phyloP scores from a whole-genome alignment of 306 rosid genomes.

The Fagus sylvatica region DNA sequence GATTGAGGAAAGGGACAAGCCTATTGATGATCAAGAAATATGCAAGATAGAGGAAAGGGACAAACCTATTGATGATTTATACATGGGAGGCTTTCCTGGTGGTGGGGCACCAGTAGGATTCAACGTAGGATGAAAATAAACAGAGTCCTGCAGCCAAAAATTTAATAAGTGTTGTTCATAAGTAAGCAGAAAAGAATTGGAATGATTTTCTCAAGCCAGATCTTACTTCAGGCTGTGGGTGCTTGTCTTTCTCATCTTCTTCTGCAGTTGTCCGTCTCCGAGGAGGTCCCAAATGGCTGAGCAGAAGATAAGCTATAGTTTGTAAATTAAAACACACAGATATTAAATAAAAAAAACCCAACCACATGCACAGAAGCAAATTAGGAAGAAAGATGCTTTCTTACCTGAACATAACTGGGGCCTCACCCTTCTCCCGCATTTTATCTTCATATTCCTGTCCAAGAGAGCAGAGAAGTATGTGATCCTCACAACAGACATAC shows the following conservation, averaged over 20 bases:
- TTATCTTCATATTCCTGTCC: constrained; percentile 90
- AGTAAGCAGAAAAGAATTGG: not conserved
- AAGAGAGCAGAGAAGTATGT: constrained; percentile 25
- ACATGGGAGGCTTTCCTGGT: constrained; percentile 99
- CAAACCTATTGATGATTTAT: constrained; percentile 84
- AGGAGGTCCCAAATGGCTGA: constrained; percentile 96
- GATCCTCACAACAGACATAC: constrained; percentile 20
- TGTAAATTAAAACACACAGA: constrained; percentile 35
- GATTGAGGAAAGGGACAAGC: no score
- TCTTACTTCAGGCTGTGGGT: constrained; percentile 89
- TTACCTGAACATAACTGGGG: constrained; percentile 98
- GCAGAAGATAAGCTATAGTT: constrained; percentile 39
- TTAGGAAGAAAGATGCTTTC: constrained; percentile 2
- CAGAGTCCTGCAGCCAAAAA: constrained; percentile 64
- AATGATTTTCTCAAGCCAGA: constrained; percentile 23
- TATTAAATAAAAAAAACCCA: constrained; percentile 19
- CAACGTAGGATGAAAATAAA: constrained; percentile 83
- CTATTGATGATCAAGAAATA: not conserved
- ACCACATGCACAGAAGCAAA: constrained; percentile 5
- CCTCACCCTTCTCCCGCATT: constrained; percentile 89
- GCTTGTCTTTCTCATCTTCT: constrained; percentile 89
- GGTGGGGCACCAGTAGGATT: constrained; percentile 99
- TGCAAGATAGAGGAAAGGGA: constrained; percentile 25
- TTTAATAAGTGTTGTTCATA: not conserved
- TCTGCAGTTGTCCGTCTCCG: constrained; percentile 84